Evolutionary conservation across 192 early-diverging fungal genomes (phyloP), one percentile per base, ranked within the genome.

Genomic region (Coemansia biformis): DNA sequence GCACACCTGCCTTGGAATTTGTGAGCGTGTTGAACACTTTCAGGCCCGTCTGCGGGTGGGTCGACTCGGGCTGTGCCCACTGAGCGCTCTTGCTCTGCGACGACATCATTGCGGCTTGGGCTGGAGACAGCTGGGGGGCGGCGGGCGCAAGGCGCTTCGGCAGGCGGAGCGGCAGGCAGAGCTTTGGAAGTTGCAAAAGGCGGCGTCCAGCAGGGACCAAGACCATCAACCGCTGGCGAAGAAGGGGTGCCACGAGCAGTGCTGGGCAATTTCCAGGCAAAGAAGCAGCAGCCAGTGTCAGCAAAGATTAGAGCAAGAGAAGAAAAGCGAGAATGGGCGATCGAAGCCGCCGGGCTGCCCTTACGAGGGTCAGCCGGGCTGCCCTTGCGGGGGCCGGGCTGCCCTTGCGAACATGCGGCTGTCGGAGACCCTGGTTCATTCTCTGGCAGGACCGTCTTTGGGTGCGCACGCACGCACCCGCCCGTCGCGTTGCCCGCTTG

Each of bases 21-120:
- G 93, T 96, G 63, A 96, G 77, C 19, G 90, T 86, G 69, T 96
- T 96, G 66, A 81, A 77, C 17, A 96, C 63, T 4, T 37, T 37
- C 35, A 75, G 56, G 1, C 66, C 66, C 13, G 60, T 63, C 50
- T 67, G 65, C 19, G 61, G 53, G 15, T 75, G 41, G 6, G 48
- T 36, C 16, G 60, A 46, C 51, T 64, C 61, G 28, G 73, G 73
- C 60, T 45, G 61, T 9, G 40, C 53, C 64, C 65, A 75, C 12
- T 60, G 56, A 10, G 71, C 46, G 41, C 45, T 54, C 51, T 59
- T 63, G 42, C 48, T 68, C 48, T 39, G 67, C 17, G 46, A 56
- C 17, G 66, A 42, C 59, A 55, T 66, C 63, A 62, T 66, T 49
- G 49, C 37, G 13, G 13, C 16, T 1, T 26, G 10, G 10, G 16